These are phyloP conservation scores for Salvia miltiorrhiza DNA, from an alignment of 257 asterid species.

Conservation along the genomic window DNA sequence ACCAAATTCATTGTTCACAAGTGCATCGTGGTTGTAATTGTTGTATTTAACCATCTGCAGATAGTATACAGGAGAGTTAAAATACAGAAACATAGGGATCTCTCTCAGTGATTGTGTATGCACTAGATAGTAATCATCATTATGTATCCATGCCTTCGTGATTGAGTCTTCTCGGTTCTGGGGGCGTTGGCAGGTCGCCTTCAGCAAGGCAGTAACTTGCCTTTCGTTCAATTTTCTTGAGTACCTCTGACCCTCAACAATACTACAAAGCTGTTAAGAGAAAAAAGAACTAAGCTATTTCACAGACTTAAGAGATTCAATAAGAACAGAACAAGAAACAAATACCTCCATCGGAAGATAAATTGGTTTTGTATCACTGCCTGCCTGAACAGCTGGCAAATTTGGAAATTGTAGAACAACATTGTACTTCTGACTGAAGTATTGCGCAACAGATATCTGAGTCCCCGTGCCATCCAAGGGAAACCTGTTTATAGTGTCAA, in stretches of 20 bases:
- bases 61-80: background rate
- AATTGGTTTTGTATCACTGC: conserved; percentile 50
- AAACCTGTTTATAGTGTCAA: conserved; percentile 41
- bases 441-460: conserved; percentile 38
- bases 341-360: conserved; percentile 88
- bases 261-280: conserved; percentile 43
- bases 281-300: background rate
- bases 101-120: too few relatives aligned
- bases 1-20: conserved; percentile 56
- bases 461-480: conserved; percentile 38
- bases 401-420: conserved; percentile 28
- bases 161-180: conserved; percentile 26
- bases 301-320: background rate
- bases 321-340: background rate
- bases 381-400: conserved; percentile 69
- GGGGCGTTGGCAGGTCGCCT: conserved; percentile 82
- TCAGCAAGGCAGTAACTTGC: conserved; percentile 63
- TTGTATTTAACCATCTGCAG: conserved; percentile 44
- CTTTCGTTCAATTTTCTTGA: conserved; percentile 45
- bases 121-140: background rate
- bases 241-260: conserved; percentile 64
- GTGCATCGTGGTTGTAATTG: conserved; percentile 26
- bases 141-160: conserved; percentile 19
- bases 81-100: background rate
- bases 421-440: conserved; percentile 46